Conservation (phyloP, 73 alveolate species). For the Durusdinium trenchii region DNA sequence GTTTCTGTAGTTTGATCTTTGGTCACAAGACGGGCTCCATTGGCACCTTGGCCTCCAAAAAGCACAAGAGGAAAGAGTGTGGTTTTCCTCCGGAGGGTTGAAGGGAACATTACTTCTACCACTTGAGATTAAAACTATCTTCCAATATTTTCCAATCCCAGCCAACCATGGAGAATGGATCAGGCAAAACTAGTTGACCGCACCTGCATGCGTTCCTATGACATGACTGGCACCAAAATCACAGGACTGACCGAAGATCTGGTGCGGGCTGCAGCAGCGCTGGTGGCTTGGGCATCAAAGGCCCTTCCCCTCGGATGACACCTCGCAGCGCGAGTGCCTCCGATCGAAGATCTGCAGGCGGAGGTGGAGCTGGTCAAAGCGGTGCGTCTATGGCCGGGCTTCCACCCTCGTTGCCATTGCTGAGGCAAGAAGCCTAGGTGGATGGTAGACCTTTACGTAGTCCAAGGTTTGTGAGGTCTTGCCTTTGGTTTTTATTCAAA, state of each 20-base stretch:
- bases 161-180: no score
- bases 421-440: constrained; percentile 51
- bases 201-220: no score
- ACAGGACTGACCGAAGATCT: constrained; percentile 12
- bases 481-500: background rate
- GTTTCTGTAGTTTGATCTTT: no score
- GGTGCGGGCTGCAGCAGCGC: constrained; percentile 26
- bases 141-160: no score
- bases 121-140: no score
- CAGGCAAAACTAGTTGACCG: no score
- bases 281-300: constrained; percentile 84
- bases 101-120: no score
- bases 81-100: no score
- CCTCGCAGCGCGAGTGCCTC: constrained; percentile 86
- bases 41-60: no score
- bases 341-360: constrained; percentile 3
- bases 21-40: no score
- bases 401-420: constrained; percentile 76
- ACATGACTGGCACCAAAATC: background rate
- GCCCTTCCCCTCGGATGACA: constrained; percentile 79
- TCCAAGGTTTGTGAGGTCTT: background rate
- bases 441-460: background rate
- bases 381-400: constrained; percentile 14
- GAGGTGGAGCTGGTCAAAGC: background rate
- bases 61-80: no score